These are phyloP conservation scores for Mentha longifolia DNA, from an alignment of 257 asterid species.

Conservation along the genomic window DNA sequence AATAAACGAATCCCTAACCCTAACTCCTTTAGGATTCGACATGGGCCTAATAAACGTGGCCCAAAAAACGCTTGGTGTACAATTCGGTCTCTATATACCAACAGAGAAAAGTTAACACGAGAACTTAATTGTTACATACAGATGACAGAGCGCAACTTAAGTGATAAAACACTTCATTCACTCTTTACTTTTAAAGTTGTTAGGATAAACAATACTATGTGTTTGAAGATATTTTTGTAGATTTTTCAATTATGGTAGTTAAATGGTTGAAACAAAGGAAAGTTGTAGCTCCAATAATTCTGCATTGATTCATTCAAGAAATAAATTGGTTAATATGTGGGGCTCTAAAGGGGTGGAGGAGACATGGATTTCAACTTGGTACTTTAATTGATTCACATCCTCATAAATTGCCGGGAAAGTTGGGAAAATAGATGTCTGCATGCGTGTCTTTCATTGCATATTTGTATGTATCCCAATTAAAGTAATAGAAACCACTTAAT, in stretches of 20 bases:
- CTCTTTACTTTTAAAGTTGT: no score
- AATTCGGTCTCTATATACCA: no score
- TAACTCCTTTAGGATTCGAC: no score
- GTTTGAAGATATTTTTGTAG: no score
- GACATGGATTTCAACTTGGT: constrained; percentile 33
- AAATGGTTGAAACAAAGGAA: not conserved
- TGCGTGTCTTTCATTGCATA: constrained; percentile 26
- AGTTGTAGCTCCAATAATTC: not conserved
- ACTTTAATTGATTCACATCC: constrained; percentile 39
- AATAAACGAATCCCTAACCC: no score
- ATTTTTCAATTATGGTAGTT: not conserved
- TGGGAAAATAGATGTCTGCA: constrained; percentile 38
- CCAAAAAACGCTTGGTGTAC: no score
- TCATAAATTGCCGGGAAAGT: constrained; percentile 49
- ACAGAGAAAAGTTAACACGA: no score
- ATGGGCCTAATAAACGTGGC: no score
- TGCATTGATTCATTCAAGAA: not conserved
- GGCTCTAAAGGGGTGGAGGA: not conserved
- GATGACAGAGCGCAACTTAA: no score
- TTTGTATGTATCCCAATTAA: constrained; percentile 2
- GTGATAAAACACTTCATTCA: no score
- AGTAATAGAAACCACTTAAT: not conserved
- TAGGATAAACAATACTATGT: no score
- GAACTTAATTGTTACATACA: no score
- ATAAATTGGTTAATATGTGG: constrained; percentile 28